Percentiles rank a stretch among this genome's conserved stretches.
Conservation (phyloP, 2,329 filamentous ascomycete species). For the Diplocarpon rosae region DNA sequence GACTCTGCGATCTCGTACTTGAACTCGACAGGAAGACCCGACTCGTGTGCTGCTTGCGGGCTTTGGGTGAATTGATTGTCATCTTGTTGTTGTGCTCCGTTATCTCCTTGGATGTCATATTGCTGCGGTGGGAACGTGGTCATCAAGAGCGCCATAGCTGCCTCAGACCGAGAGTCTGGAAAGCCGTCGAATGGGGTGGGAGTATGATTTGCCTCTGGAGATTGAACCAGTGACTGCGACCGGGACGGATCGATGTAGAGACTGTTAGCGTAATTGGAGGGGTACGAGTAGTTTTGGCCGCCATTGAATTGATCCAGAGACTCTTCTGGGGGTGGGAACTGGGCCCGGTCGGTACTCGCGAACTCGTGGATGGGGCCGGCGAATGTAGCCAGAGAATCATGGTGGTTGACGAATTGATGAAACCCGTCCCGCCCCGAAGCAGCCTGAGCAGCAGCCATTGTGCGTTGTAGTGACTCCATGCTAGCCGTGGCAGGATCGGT, state of each 20-base stretch:
- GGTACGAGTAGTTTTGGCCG: conserved; percentile 13
- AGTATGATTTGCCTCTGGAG: conserved; percentile 15
- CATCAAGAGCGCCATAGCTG: conserved; percentile 9
- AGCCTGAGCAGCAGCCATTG: conserved; percentile 18
- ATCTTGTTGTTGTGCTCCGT: conserved; percentile 4
- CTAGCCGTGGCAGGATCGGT: conserved; percentile 19
- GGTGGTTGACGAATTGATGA: conserved; percentile 11
- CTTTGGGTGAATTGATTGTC: conserved; percentile 13
- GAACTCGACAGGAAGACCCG: conserved; percentile 13
- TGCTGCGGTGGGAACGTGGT: conserved; percentile 20
- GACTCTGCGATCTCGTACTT: conserved; percentile 17
- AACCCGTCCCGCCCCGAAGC: conserved; percentile 15
- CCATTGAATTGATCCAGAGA: conserved; percentile 11
- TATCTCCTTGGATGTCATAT: conserved; percentile 7
- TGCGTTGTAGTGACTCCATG: conserved; percentile 23
- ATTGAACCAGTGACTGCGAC: conserved; percentile 11
- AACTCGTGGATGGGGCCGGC: conserved; percentile 12
- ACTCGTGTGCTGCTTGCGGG: conserved; percentile 14
- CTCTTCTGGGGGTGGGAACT: conserved; percentile 16
- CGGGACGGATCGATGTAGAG: conserved; percentile 9
- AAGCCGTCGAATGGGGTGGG: conserved; percentile 17
- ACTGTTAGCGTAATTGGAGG: conserved; percentile 11
- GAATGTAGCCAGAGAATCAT: conserved; percentile 11
- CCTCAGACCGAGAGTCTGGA: conserved; percentile 7
- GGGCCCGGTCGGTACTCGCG: conserved; percentile 16